Conservation (phyloP, 331 rosid species). For the Acacia concinna region DNA sequence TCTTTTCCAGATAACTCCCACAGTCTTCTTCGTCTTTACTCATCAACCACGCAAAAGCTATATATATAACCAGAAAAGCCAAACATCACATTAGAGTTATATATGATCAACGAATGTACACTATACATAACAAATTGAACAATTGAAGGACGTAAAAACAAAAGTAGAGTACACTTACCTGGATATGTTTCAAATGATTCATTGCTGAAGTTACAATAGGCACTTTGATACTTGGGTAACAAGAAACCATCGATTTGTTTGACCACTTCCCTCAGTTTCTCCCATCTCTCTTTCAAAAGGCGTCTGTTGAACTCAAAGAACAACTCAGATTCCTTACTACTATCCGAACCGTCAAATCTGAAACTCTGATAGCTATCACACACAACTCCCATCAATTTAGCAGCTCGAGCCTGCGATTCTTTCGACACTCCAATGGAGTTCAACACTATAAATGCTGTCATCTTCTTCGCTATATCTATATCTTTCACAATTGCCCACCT, state of each 20-base stretch:
- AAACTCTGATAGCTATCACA: slow-evolving; percentile 53
- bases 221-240: slow-evolving; percentile 36
- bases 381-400: slow-evolving; percentile 60
- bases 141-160: background rate
- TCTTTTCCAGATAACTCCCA: slow-evolving; percentile 39
- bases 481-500: slow-evolving; percentile 90
- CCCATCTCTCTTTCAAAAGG: slow-evolving; percentile 66
- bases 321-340: slow-evolving; percentile 30
- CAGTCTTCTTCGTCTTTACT: slow-evolving; percentile 50
- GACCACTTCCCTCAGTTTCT: slow-evolving; percentile 45
- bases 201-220: slow-evolving; percentile 55
- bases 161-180: slow-evolving; percentile 37
- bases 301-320: slow-evolving; percentile 49
- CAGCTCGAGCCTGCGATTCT: slow-evolving; percentile 74
- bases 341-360: slow-evolving; percentile 27
- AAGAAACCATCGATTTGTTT: slow-evolving; percentile 40
- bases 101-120: background rate
- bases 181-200: slow-evolving; percentile 52
- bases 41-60: slow-evolving; percentile 87
- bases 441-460: slow-evolving; percentile 53
- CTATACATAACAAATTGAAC: no score
- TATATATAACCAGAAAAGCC: background rate
- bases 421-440: slow-evolving; percentile 76
- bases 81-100: background rate
- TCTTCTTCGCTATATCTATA: slow-evolving; percentile 62